phyloP scores from a whole-genome alignment of 495 filamentous ascomycete genomes.

The Xylaria curta region DNA sequence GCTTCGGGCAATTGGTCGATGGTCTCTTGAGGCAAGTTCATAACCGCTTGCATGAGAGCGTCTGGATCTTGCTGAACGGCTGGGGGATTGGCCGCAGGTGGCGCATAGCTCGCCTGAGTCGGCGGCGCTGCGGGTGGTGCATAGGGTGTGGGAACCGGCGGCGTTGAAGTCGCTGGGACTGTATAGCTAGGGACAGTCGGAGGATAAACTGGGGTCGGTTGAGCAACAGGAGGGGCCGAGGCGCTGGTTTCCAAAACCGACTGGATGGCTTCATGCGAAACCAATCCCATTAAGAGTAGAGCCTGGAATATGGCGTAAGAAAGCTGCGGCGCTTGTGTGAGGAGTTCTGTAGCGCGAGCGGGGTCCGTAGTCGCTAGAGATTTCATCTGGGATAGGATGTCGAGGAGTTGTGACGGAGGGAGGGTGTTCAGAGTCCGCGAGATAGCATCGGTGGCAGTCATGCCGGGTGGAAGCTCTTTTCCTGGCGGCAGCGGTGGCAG shows the following conservation, averaged over 20 bases:
- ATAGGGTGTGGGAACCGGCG: constrained; percentile 34
- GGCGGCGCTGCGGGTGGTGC: constrained; percentile 26
- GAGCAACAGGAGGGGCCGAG: constrained; percentile 27
- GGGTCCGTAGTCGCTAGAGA: constrained; percentile 81
- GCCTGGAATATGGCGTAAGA: constrained; percentile 96
- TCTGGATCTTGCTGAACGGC: constrained; percentile 61
- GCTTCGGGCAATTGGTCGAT: constrained; percentile 77
- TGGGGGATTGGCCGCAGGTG: constrained; percentile 49
- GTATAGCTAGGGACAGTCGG: constrained; percentile 26
- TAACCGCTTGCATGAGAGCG: constrained; percentile 73
- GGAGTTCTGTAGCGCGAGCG: constrained; percentile 81
- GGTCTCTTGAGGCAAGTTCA: constrained; percentile 74
- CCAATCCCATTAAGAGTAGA: constrained; percentile 88
- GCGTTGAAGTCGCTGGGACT: constrained; percentile 36
- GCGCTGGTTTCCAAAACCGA: constrained; percentile 53
- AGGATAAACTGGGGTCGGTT: constrained; percentile 28
- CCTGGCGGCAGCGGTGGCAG: constrained; percentile 86
- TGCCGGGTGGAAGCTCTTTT: constrained; percentile 76
- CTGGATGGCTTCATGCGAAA: constrained; percentile 66
- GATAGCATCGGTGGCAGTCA: constrained; percentile 89
- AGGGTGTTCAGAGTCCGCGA: constrained; percentile 85
- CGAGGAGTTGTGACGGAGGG: constrained; percentile 86
- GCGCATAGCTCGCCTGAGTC: constrained; percentile 42
- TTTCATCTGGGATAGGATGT: constrained; percentile 95
- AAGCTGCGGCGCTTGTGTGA: constrained; percentile 89